phyloP scores from a whole-genome alignment of 2,329 filamentous ascomycete species.

The Coleophoma cylindrospora region DNA sequence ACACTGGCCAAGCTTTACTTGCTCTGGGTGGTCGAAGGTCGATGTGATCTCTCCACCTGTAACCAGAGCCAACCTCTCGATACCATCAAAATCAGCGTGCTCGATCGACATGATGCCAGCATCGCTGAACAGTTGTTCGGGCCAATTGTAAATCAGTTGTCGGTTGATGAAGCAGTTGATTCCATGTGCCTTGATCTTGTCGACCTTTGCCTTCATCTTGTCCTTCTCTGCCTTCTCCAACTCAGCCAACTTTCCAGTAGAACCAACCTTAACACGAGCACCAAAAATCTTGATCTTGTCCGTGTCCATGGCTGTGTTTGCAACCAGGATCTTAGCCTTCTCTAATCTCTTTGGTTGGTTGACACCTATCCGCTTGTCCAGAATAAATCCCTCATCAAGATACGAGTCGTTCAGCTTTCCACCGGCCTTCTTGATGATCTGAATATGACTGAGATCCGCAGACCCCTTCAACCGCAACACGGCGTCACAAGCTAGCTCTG shows the following conservation, averaged over 20 bases:
- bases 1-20: conserved; percentile 92
- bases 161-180: conserved; percentile 99
- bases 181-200: conserved; percentile 96
- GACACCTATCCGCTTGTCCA: conserved; percentile 98
- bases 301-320: conserved; percentile 98
- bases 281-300: conserved; percentile 99
- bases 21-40: conserved; percentile 96
- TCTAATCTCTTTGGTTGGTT: conserved; percentile 97
- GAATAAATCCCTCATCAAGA: conserved; percentile 94
- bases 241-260: conserved; percentile 95
- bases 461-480: conserved; percentile 86
- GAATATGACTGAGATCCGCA: conserved; percentile 93
- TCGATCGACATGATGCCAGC: conserved; percentile 98
- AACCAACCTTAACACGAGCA: conserved; percentile 91
- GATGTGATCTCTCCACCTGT: conserved; percentile 97
- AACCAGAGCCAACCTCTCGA: conserved; percentile 89
- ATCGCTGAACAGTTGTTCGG: conserved; percentile 96
- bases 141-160: conserved; percentile 99
- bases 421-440: conserved; percentile 99
- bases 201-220: conserved; percentile 99
- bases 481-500: conserved; percentile 83
- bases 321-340: conserved; percentile 96
- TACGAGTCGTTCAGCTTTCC: conserved; percentile 98
- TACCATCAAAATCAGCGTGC: conserved; percentile 97
- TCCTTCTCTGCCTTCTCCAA: conserved; percentile 97